Base-by-base conservation (phyloP, 345 rosid genomes). In the Boechera retrofracta region DNA sequence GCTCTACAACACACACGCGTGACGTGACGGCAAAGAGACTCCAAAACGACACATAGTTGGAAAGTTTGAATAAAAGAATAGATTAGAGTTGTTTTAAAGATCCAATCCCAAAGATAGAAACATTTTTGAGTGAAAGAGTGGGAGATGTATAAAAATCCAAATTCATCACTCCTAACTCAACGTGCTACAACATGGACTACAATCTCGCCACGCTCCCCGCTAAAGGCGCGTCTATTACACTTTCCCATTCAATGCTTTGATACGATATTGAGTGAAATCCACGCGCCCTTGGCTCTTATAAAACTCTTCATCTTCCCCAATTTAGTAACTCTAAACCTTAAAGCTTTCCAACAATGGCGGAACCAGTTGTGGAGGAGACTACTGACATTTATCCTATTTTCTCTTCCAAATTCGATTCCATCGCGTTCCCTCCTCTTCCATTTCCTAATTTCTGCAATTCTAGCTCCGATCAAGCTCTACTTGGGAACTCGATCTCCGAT, bases 371-470 rank as follows among this genome's bases (percentile, higher is more conserved):
- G 49, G 38, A 51, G 53, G 36, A 47, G 16, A 12, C 35, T 72
- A 36, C 21, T 61, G 42, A 31, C n/a, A 53, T 26, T 64, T 15
- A 7, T 16, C 24, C 5, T 39, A 51, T 1, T 59, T 73, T 61
- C 68, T 62, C 77, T 62, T 62, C 69, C 8, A 16, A 49, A 1
- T 33, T 47, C 58, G 85, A 84, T 67, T 42, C 77, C 45, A 82
- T 89, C 53, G 64, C 85, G 3, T 78, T 84, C 39, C 6, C 9
- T 71, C 36, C 74, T 41, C 87, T 87, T 7, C 78, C 88, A 0
- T 74, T 84, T 73, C 89, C 87, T 56, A 65, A 81, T 28, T 59
- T 82, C 13, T 85, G 72, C 80, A 67, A 83, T 72, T 70, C 86
- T 62, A 72, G 18, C 79, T 69, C 74, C 21, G 69, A 59, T 52